A percentile compares a stretch with the other conserved stretches of the same genome.
Evolutionary conservation across 345 rosid genomes (phyloP).

Genomic region (Rhizophora apiculata): DNA sequence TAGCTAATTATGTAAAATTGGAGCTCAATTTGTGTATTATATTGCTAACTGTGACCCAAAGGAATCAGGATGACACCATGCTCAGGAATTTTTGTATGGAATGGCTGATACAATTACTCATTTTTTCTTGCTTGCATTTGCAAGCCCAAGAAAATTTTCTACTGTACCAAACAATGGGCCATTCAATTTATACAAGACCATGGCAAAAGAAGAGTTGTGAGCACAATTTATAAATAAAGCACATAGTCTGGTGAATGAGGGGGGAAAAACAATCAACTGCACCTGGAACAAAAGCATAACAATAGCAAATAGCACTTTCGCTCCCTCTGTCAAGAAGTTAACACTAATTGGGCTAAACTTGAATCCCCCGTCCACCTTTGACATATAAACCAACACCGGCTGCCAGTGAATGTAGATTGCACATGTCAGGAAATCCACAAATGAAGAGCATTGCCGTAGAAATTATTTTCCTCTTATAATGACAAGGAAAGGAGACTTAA

Average conservation of each 20-base stretch:
- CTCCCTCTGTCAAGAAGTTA: conserved; percentile 84
- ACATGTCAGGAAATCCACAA: conserved; percentile 19
- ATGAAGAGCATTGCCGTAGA: neutral
- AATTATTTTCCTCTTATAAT: neutral
- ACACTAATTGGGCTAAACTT: conserved; percentile 89
- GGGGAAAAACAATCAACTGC: conserved; percentile 15
- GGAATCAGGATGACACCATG: too few relatives aligned
- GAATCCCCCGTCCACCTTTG: conserved; percentile 87
- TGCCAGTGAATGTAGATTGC: conserved; percentile 29
- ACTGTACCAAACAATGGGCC: conserved; percentile 7
- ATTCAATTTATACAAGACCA: neutral
- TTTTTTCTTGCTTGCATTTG: neutral
- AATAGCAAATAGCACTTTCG: conserved; percentile 78
- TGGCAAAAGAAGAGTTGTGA: neutral
- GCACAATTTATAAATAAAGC: neutral
- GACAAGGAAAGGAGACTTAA: neutral
- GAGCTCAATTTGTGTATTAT: neutral
- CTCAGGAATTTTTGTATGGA: neutral
- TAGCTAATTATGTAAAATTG: neutral
- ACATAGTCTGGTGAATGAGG: neutral
- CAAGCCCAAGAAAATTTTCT: neutral
- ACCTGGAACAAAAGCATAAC: conserved; percentile 89
- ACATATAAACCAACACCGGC: conserved; percentile 96
- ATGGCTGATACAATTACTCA: neutral
- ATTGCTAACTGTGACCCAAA: too few relatives aligned